Evolutionary conservation across 192 early-diverging fungal species (phyloP).

Genomic region (Cladochytrium replicatum): DNA sequence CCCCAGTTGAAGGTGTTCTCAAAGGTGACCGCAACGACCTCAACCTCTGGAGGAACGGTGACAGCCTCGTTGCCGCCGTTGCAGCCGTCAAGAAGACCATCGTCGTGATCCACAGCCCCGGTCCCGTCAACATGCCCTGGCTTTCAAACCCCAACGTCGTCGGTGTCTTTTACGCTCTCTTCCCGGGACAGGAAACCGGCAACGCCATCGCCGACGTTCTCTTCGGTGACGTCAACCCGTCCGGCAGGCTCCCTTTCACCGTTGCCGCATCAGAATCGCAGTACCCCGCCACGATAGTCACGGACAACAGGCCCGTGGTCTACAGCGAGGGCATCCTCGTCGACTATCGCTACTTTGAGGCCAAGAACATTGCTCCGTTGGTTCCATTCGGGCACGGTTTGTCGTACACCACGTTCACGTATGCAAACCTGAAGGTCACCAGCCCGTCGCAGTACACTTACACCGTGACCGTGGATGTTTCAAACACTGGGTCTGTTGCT

Average conservation of each 20-base stretch:
- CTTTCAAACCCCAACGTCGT: conserved; percentile 48
- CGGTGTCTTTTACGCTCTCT: conserved; percentile 40
- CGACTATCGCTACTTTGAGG: conserved; percentile 46
- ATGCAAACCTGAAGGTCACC: conserved; percentile 15
- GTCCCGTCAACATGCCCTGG: conserved; percentile 52
- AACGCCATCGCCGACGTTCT: conserved; percentile 57
- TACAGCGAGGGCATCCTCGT: conserved; percentile 45
- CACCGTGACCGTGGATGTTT: conserved; percentile 22
- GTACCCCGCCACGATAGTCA: conserved; percentile 24
- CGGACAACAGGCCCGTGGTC: conserved; percentile 18
- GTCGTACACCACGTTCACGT: conserved; percentile 53
- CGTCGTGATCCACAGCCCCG: conserved; percentile 49
- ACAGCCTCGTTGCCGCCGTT: conserved; percentile 36
- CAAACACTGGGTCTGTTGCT: conserved; percentile 22
- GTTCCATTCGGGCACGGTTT: conserved; percentile 49
- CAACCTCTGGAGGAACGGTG: conserved; percentile 33
- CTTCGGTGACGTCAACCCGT: conserved; percentile 57
- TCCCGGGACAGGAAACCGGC: conserved; percentile 60
- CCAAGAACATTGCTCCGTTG: conserved; percentile 30
- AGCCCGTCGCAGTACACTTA: background rate
- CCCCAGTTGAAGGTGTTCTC: no score
- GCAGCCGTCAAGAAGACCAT: conserved; percentile 38
- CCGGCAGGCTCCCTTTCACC: conserved; percentile 56
- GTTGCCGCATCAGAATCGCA: conserved; percentile 31
- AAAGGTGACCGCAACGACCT: conserved; percentile 39